These are phyloP conservation scores for Fistulifera solaris DNA, from an alignment of 108 stramenopile genomes.

Conservation along the genomic window DNA sequence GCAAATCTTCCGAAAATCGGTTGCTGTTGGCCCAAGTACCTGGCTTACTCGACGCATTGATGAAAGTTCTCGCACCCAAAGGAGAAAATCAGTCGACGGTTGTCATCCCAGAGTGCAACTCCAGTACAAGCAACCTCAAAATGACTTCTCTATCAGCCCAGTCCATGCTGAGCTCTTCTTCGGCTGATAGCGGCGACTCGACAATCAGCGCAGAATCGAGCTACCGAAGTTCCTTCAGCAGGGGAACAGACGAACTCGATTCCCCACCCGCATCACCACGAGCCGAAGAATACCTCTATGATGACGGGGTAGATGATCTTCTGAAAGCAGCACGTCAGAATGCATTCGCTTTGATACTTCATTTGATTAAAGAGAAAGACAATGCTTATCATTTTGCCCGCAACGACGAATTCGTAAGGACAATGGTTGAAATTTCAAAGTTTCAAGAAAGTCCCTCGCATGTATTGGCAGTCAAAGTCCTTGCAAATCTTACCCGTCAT, in stretches of 20 bases:
- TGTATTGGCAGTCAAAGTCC: conserved; percentile 40
- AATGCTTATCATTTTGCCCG: conserved; percentile 61
- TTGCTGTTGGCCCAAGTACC: conserved; percentile 44
- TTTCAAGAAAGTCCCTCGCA: conserved; percentile 55
- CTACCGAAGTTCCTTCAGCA: neutral
- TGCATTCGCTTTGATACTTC: conserved; percentile 51
- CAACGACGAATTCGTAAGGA: conserved; percentile 24
- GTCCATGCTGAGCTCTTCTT: neutral
- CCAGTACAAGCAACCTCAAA: neutral
- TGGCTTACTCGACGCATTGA: conserved; percentile 49
- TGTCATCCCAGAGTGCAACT: neutral
- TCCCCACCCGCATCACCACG: too few relatives aligned
- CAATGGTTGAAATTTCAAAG: conserved; percentile 46
- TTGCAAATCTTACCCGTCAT: conserved; percentile 69
- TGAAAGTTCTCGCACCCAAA: conserved; percentile 32
- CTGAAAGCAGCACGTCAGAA: conserved; percentile 37
- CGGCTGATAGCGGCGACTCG: conserved; percentile 5
- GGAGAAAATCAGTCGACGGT: neutral
- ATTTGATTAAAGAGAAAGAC: conserved; percentile 72
- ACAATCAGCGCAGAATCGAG: neutral
- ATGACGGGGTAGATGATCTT: conserved; percentile 1
- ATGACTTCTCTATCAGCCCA: neutral
- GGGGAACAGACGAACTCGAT: too few relatives aligned
- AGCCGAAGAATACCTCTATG: conserved; percentile 3
- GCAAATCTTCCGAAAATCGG: conserved; percentile 53